These are phyloP conservation scores for Coniochaeta sp. DNA, from an alignment of 2,329 filamentous ascomycete species.

Conservation along the genomic window DNA sequence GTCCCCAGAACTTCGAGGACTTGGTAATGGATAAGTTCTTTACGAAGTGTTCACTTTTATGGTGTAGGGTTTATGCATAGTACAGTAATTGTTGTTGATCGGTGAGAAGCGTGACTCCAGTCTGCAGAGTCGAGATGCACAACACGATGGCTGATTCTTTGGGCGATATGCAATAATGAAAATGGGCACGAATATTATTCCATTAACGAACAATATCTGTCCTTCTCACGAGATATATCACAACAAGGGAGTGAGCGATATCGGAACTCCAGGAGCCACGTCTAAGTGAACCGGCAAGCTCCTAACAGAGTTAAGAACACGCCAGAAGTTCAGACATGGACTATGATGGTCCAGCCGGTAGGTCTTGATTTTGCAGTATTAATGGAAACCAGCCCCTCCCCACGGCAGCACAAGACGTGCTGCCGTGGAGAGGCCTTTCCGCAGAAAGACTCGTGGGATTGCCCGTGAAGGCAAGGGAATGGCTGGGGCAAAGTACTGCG, in stretches of 20 bases:
- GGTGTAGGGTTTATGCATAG: too few relatives aligned
- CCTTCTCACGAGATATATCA: too few relatives aligned
- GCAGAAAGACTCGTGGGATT: slow-evolving; percentile 14
- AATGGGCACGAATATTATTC: too few relatives aligned
- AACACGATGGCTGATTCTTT: too few relatives aligned
- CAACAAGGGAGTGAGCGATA: slow-evolving; percentile 9
- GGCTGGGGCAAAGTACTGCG: slow-evolving; percentile 16
- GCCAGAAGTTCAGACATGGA: slow-evolving; percentile 20
- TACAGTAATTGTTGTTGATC: too few relatives aligned
- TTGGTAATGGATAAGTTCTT: background rate
- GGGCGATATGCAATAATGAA: too few relatives aligned
- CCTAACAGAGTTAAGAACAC: background rate
- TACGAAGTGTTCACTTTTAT: too few relatives aligned
- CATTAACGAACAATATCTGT: too few relatives aligned
- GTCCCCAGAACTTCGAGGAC: background rate
- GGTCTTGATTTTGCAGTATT: slow-evolving; percentile 19
- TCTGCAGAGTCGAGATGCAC: too few relatives aligned
- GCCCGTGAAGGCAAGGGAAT: slow-evolving; percentile 13
- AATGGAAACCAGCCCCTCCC: slow-evolving; percentile 16
- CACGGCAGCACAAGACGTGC: slow-evolving; percentile 21
- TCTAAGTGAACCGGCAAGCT: slow-evolving; percentile 16
- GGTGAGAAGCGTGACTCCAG: too few relatives aligned
- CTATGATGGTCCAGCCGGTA: slow-evolving; percentile 24
- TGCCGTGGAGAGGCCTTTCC: slow-evolving; percentile 20
- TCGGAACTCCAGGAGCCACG: slow-evolving; percentile 25